Percentiles rank a stretch among this genome's conserved stretches.
phyloP scores from a whole-genome alignment of 305 asterid genomes.

The Fraxinus velutina region DNA sequence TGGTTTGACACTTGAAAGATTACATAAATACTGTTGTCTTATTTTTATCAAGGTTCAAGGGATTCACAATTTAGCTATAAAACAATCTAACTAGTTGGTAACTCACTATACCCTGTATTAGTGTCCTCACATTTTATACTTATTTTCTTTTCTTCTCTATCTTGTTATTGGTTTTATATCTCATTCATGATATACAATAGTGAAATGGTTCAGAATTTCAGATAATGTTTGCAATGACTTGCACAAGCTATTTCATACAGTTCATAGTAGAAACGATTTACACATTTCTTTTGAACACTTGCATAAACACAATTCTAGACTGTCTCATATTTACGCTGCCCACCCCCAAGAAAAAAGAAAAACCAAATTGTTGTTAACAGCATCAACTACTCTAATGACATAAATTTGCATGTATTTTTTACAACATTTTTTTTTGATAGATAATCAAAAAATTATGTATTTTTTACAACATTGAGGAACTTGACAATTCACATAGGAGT shows the following conservation, averaged over 20 bases:
- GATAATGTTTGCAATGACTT: conserved; percentile 15
- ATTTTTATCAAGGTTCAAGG: neutral
- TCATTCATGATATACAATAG: neutral
- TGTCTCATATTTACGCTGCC: neutral
- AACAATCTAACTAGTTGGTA: neutral
- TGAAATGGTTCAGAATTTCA: conserved; percentile 12
- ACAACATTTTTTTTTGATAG: neutral
- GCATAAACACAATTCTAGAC: neutral
- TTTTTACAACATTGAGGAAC: conserved; percentile 4
- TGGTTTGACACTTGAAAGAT: neutral
- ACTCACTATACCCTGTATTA: neutral
- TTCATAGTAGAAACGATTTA: neutral
- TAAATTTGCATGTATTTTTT: conserved; percentile 1
- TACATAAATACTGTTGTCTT: neutral
- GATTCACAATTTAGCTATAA: conserved; percentile 7
- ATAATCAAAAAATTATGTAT: neutral
- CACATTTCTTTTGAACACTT: neutral
- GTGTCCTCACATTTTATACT: conserved; percentile 12
- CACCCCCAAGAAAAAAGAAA: neutral
- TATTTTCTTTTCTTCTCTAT: neutral
- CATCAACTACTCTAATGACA: neutral
- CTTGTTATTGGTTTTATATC: conserved; percentile 8
- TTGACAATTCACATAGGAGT: neutral
- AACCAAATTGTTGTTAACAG: neutral
- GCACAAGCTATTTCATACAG: neutral